Conservation (phyloP, 2,329 filamentous ascomycete genomes). For the Colletotrichum tropicale region DNA sequence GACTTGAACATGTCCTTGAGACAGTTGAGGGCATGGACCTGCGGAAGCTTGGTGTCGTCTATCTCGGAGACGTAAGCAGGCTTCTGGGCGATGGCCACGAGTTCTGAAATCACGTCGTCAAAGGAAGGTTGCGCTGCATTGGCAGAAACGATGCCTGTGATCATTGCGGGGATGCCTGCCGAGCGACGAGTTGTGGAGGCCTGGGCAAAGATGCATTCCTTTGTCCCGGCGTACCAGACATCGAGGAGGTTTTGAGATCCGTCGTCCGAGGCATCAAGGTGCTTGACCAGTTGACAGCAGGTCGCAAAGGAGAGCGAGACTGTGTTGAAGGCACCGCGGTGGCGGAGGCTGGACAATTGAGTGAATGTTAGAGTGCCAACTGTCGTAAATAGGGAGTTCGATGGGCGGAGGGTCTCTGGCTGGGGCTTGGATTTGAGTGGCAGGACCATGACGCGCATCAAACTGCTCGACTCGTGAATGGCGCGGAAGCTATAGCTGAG, state of each 20-base stretch:
- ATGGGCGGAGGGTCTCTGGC: slow-evolving; percentile 50
- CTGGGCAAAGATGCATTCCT: slow-evolving; percentile 75
- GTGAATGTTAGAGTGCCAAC: slow-evolving; percentile 80
- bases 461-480: slow-evolving; percentile 87
- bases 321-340: slow-evolving; percentile 91
- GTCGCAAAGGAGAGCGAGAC: slow-evolving; percentile 86
- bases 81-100: slow-evolving; percentile 62
- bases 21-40: slow-evolving; percentile 95
- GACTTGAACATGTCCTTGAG: slow-evolving; percentile 91
- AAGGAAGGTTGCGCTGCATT: slow-evolving; percentile 66
- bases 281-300: slow-evolving; percentile 72
- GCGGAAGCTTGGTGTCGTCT: slow-evolving; percentile 73
- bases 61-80: slow-evolving; percentile 60
- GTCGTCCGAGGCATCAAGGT: slow-evolving; percentile 36
- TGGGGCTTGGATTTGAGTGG: slow-evolving; percentile 54
- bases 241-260: slow-evolving; percentile 55
- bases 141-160: slow-evolving; percentile 79
- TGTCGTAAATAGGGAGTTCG: slow-evolving; percentile 60
- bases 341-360: slow-evolving; percentile 82
- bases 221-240: slow-evolving; percentile 75
- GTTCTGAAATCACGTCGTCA: slow-evolving; percentile 64
- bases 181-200: slow-evolving; percentile 87
- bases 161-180: slow-evolving; percentile 86
- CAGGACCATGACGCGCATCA: slow-evolving; percentile 68
- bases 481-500: slow-evolving; percentile 95